These are phyloP conservation scores for Fusarium fracticaudum DNA, from an alignment of 2,329 filamentous ascomycete genomes.

Conservation along the genomic window DNA sequence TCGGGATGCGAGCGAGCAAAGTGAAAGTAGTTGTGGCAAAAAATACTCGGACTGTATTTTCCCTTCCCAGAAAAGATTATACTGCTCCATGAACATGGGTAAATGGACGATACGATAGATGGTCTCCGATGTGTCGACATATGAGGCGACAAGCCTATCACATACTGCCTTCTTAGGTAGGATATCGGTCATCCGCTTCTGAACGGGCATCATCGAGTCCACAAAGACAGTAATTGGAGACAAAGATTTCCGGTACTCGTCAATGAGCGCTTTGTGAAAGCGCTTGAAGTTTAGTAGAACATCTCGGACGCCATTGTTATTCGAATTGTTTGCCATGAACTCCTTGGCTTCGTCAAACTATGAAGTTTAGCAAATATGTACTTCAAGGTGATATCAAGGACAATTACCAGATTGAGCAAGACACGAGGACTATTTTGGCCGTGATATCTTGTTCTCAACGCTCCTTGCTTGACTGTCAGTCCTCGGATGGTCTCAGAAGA, in stretches of 20 bases:
- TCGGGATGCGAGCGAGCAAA: slow-evolving; percentile 63
- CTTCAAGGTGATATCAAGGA: not conserved
- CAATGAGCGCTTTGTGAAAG: slow-evolving; percentile 59
- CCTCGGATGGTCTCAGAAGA: slow-evolving; percentile 59
- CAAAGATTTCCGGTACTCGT: slow-evolving; percentile 57
- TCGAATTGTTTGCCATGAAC: slow-evolving; percentile 56
- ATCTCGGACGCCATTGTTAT: slow-evolving; percentile 53
- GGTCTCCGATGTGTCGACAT: slow-evolving; percentile 61
- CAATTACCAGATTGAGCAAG: slow-evolving; percentile 61
- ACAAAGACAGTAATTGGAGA: slow-evolving; percentile 65
- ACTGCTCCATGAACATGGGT: slow-evolving; percentile 61
- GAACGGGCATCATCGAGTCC: slow-evolving; percentile 66
- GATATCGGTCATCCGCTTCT: slow-evolving; percentile 67
- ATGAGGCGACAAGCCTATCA: slow-evolving; percentile 60
- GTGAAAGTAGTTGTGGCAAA: slow-evolving; percentile 62
- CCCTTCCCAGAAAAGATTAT: slow-evolving; percentile 62
- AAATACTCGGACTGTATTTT: slow-evolving; percentile 59
- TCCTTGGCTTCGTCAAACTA: slow-evolving; percentile 65
- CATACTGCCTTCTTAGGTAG: slow-evolving; percentile 61
- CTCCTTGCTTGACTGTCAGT: slow-evolving; percentile 59
- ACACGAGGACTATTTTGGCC: slow-evolving; percentile 64
- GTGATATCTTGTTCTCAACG: slow-evolving; percentile 60
- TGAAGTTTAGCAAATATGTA: slow-evolving; percentile 8
- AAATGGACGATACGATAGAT: slow-evolving; percentile 64
- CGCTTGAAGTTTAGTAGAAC: slow-evolving; percentile 57